phyloP scores from a whole-genome alignment of 257 asterid species.

The Penstemon newberryi region DNA sequence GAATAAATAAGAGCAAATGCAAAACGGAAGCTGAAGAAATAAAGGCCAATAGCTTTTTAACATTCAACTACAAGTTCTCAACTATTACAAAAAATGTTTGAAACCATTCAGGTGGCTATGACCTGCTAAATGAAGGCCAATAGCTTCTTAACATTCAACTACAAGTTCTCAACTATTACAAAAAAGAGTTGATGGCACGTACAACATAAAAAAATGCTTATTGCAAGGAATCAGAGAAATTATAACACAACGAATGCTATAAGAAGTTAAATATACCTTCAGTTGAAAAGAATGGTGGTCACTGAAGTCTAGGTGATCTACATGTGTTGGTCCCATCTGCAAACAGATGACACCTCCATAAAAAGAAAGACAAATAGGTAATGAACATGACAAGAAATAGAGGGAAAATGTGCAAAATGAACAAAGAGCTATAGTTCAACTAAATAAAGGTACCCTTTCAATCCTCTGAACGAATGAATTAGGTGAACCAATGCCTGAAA shows the following conservation, averaged over 20 bases:
- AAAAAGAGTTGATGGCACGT: not conserved
- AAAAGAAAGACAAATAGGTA: not conserved
- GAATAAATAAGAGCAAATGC: not conserved
- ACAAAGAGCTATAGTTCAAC: slow-evolving; percentile 6
- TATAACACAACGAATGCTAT: slow-evolving; percentile 1
- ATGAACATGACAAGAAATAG: slow-evolving; percentile 6
- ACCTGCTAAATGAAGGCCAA: not conserved
- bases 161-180: not conserved
- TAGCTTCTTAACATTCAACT: slow-evolving; percentile 3
- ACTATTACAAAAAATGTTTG: not conserved
- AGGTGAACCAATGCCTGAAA: slow-evolving; percentile 82
- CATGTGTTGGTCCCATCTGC: slow-evolving; percentile 81
- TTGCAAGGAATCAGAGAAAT: not conserved
- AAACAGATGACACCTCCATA: slow-evolving; percentile 28
- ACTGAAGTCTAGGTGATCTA: slow-evolving; percentile 78
- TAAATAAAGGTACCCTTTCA: slow-evolving; percentile 42
- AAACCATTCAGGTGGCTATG: not conserved
- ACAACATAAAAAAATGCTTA: too few species aligned
- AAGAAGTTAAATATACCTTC: slow-evolving; percentile 42
- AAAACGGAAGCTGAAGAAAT: slow-evolving; percentile 3
- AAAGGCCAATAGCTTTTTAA: not conserved
- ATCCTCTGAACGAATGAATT: slow-evolving; percentile 73
- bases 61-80: slow-evolving; percentile 8
- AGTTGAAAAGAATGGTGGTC: slow-evolving; percentile 74
- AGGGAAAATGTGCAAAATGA: slow-evolving; percentile 2